Evolutionary conservation across 2,329 filamentous ascomycete species (phyloP), one percentile per base, ranked within the genome.

Genomic region (Rhinocladiella mackenziei): DNA sequence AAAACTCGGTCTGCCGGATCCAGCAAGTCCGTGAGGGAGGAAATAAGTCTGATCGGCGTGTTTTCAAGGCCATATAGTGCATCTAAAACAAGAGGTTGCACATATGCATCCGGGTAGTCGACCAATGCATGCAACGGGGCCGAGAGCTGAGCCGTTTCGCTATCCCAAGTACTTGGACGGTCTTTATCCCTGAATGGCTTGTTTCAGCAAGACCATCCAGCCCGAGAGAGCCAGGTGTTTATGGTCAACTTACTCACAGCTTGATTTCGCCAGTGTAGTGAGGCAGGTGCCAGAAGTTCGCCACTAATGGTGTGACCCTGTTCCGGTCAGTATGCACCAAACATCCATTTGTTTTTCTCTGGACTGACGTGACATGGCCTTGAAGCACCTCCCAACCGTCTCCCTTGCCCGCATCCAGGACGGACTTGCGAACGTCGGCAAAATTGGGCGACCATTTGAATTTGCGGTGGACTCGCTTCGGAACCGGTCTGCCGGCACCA

Each of bases 401-500:
- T 3, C 89, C 89, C 3, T 86, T 85, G 22, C 74, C 72, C 28
- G 83, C 81, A 53, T 84, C 78, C 56, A 89, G 80, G n/a, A 96
- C 89, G 55, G 85, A 89, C 61, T 84, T 79, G 65, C 88, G 88
- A 2, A 97, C 88, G 65, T 94, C 89, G 23, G 78, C 75, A 65
- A 97, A 92, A 52, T 79, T 80, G 2, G 91, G 92, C 35, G 86
- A 81, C 92, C 92, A 97, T 67, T 91, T 94, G 73, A 96, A 97
- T 66, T 94, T 86, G 63, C 86, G 87, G 65, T 94, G 87, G 43
- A 72, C 76, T 62, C 88, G 82, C 62, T 33, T 60, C 55, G 45
- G 51, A 25, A 39, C 28, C 51, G 14, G 38, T 48, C 18, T 34
- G 50, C 23, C 47, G 39, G 57, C 39, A 33, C 53, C 33, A 47